Base-by-base conservation (phyloP, 1,139 yeast species). In the Saccharomyces hybrid region DNA sequence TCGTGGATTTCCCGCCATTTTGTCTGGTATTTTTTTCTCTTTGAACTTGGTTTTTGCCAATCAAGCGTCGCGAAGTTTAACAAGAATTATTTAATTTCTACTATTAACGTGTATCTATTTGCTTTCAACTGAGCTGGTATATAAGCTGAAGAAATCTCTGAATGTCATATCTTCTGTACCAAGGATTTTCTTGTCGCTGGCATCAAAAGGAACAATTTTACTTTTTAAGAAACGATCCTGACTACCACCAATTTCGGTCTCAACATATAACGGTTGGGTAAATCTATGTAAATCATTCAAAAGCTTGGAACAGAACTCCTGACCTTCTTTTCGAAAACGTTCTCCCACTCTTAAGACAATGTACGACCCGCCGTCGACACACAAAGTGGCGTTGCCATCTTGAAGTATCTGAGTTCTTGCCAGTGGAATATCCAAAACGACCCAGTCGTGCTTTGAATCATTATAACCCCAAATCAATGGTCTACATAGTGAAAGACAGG, bases 161-260 rank as follows among this genome's bases (percentile, higher is more conserved):
- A 58, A 51, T n/a, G 63, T 51, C 11, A 54, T 50, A 49, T 57
- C 62, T 27, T 59, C 60, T 1, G 61, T 55, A n/a, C 27, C 51
- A 27, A 58, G 46, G 7, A 47, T 13, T 29, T 46, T 44, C 4
- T 42, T 42, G 16, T 56, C 32, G 7, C 52, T 50, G n/a, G 47
- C 26, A 5, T 48, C 55, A 5, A 49, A 49, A n/a, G 61, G 59
- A 20, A 55, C 46, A 25, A 60, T 48, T 41, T 51, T 56, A 42
- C 57, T 54, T 14, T 55, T 54, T 8, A 59, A 55, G 48, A 44
- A 60, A 16, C 63, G 57, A 48, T 60, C 63, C 47, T 59, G 61
- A 41, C 62, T 58, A 2, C 55, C 56, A 28, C 58, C 58, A 9
- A 55, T 51, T n/a, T 32, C 27, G 4, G 62, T 56, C 16, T 56